These are phyloP conservation scores for Rosa hybrid DNA, from an alignment of 331 rosid species.

Conservation along the genomic window DNA sequence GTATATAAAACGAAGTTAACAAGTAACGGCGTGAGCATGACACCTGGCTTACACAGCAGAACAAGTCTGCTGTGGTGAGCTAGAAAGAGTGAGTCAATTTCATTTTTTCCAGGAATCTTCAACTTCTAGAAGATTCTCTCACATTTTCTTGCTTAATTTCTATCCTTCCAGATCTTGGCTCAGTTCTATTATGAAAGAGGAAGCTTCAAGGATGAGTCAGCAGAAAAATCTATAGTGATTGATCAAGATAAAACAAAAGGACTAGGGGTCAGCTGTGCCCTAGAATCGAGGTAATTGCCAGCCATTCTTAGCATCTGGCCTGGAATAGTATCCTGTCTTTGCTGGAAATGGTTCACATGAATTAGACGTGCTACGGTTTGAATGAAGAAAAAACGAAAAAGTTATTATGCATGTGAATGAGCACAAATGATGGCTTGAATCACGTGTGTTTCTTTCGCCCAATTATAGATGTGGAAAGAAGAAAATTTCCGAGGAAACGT, in stretches of 20 bases:
- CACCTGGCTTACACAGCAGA: slow-evolving; percentile 36
- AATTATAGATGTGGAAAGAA: not conserved
- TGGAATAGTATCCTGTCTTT: not conserved
- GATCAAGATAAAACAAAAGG: not conserved
- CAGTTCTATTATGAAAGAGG: not conserved
- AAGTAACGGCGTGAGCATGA: slow-evolving; percentile 49
- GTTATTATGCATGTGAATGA: not conserved
- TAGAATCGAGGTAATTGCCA: not conserved
- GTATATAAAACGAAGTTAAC: not conserved
- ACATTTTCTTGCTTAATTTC: not conserved
- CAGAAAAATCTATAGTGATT: not conserved
- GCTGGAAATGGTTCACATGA: not conserved
- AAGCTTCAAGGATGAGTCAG: slow-evolving; percentile 9
- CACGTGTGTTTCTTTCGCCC: not conserved
- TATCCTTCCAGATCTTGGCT: not conserved
- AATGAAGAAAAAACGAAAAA: not conserved
- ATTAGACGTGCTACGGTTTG: not conserved
- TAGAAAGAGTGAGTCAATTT: not conserved
- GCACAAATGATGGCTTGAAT: slow-evolving; percentile 3
- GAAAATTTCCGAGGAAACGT: not conserved
- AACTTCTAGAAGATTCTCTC: slow-evolving; percentile 30
- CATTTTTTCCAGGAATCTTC: not conserved
- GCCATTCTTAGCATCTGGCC: not conserved
- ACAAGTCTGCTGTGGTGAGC: slow-evolving; percentile 21
- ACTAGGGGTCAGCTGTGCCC: not conserved